phyloP scores from a whole-genome alignment of 345 rosid species.

The Ceriops tagal region DNA sequence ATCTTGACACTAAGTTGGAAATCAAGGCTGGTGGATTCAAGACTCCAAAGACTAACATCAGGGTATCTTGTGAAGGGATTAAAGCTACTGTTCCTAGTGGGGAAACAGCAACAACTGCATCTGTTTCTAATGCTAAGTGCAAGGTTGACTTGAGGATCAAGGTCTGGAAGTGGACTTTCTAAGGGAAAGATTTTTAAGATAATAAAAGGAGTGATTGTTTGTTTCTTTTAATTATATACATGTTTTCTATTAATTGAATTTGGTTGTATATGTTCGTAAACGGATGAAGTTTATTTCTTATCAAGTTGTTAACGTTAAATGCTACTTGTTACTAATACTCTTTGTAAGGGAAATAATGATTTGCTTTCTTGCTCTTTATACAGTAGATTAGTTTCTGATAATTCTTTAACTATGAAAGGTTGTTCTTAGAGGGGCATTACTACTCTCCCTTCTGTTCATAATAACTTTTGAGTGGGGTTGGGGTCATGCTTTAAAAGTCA shows the following conservation, averaged over 20 bases:
- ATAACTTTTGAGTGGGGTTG: too few species aligned
- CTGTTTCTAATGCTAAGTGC: slow-evolving; percentile 56
- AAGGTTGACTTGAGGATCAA: slow-evolving; percentile 73
- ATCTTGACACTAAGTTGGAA: slow-evolving; percentile 59
- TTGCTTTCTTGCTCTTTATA: too few species aligned
- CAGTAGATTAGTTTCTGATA: too few species aligned
- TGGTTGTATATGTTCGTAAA: neutral
- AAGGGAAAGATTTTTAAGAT: neutral
- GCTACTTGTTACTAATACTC: too few species aligned
- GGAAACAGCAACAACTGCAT: slow-evolving; percentile 48
- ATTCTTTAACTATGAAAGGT: too few species aligned
- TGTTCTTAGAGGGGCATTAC: too few species aligned
- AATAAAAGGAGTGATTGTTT: slow-evolving; percentile 9
- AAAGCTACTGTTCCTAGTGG: slow-evolving; percentile 54
- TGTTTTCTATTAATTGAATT: neutral
- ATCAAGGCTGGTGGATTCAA: slow-evolving; percentile 63
- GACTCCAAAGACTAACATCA: slow-evolving; percentile 53
- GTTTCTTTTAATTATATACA: neutral
- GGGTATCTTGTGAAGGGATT: slow-evolving; percentile 67
- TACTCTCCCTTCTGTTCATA: too few species aligned
- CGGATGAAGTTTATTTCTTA: neutral
- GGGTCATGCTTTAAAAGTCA: too few species aligned
- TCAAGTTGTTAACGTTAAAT: too few species aligned
- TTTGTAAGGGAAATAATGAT: too few species aligned
- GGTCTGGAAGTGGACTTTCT: slow-evolving; percentile 83